Conservation (phyloP, 352 stramenopile genomes). For the Thalassiosira livingstoniorum region DNA sequence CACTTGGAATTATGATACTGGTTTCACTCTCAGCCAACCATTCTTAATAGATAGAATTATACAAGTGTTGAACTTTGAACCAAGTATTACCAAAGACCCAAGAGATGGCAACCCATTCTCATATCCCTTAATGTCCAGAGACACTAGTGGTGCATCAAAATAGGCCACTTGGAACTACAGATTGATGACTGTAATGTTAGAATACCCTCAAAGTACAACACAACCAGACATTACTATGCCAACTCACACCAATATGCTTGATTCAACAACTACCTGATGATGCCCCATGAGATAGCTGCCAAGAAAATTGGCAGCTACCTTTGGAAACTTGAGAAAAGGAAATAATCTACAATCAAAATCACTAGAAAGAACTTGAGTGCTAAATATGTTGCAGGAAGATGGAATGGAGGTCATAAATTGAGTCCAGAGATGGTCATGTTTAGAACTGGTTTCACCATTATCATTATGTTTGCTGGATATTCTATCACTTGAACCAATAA, state of each 20-base stretch:
- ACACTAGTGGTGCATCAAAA: slow-evolving; percentile 11
- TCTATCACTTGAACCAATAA: too few species aligned
- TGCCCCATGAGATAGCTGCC: slow-evolving; percentile 39
- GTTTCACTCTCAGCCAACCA: slow-evolving; percentile 7
- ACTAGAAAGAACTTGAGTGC: too few species aligned
- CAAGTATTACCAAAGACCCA: slow-evolving; percentile 16
- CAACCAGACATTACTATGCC: slow-evolving; percentile 20
- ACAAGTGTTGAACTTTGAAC: slow-evolving; percentile 17
- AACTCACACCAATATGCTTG: slow-evolving; percentile 38
- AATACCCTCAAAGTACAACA: slow-evolving; percentile 6
- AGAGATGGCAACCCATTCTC: not conserved
- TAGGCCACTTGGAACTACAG: slow-evolving; percentile 21
- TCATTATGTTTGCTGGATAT: too few species aligned
- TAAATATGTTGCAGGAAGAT: too few species aligned
- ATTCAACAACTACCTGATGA: slow-evolving; percentile 32
- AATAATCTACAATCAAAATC: too few species aligned
- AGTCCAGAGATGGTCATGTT: too few species aligned
- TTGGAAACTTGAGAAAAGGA: too few species aligned
- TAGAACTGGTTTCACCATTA: too few species aligned
- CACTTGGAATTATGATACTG: not conserved
- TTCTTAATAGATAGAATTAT: slow-evolving; percentile 27
- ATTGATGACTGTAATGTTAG: not conserved
- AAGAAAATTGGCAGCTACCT: slow-evolving; percentile 41
- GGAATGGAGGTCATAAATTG: too few species aligned
- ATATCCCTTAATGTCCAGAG: slow-evolving; percentile 13